These are phyloP conservation scores for Suillus variegatus DNA, from an alignment of 768 basidiomycete genomes.

Conservation along the genomic window DNA sequence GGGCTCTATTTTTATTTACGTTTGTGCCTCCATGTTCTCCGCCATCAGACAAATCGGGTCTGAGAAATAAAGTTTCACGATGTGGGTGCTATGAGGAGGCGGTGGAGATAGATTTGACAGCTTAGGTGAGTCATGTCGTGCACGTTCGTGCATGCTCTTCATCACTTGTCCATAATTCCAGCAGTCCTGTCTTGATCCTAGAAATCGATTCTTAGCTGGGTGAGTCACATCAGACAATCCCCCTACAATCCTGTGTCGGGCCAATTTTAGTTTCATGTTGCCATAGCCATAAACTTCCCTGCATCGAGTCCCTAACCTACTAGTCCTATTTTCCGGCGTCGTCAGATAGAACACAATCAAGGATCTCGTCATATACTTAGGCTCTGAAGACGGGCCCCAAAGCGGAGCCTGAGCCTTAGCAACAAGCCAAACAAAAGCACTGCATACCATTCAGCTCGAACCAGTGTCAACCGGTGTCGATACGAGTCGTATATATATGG, in stretches of 20 bases:
- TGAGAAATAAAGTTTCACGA: not conserved
- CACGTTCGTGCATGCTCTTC: not conserved
- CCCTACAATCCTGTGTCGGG: no score
- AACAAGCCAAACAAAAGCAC: not conserved
- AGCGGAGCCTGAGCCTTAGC: not conserved
- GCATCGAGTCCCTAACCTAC: not conserved
- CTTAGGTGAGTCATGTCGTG: not conserved
- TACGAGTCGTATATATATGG: not conserved
- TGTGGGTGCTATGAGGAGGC: not conserved
- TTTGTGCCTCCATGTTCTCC: not conserved
- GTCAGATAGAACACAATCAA: not conserved
- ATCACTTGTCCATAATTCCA: not conserved
- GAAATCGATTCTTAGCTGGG: not conserved
- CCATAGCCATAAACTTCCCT: not conserved
- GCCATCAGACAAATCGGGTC: not conserved
- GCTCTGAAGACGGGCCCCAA: not conserved
- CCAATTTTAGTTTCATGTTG: not conserved
- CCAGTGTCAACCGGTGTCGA: not conserved
- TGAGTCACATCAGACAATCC: not conserved
- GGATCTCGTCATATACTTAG: not conserved
- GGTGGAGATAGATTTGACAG: not conserved
- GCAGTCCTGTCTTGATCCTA: not conserved
- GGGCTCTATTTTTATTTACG: not conserved
- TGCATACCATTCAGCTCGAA: not conserved
- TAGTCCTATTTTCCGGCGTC: not conserved